Conservation (phyloP, 306 rosid species). For the Argentina anserina region DNA sequence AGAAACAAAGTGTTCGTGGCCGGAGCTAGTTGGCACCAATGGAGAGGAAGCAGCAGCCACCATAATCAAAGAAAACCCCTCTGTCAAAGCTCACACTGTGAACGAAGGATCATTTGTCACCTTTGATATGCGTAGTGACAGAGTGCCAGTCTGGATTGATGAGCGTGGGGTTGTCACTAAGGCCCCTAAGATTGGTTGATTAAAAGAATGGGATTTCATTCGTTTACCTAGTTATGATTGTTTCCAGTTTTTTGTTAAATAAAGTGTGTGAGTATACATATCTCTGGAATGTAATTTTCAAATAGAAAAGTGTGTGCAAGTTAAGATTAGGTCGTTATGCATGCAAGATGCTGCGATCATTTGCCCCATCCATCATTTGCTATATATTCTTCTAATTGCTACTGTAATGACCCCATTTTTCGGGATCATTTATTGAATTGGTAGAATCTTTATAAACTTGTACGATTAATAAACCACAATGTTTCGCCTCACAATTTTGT, state of each 20-base stretch:
- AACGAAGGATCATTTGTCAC: constrained; percentile 28
- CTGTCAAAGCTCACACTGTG: constrained; percentile 28
- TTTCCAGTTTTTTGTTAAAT: background rate
- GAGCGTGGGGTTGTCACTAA: constrained; percentile 20
- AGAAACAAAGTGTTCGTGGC: constrained; percentile 36
- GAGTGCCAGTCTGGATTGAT: constrained; percentile 47
- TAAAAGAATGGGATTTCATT: background rate
- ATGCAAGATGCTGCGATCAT: background rate
- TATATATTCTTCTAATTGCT: no score
- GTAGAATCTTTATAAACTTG: no score
- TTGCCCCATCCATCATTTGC: background rate
- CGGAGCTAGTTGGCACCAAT: constrained; percentile 42
- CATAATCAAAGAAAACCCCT: constrained; percentile 35
- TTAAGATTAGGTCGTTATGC: background rate
- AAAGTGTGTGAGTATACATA: no score
- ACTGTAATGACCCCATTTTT: no score
- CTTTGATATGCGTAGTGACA: constrained; percentile 37
- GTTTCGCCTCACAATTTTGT: no score
- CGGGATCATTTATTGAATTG: no score
- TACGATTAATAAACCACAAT: no score
- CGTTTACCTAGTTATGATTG: background rate
- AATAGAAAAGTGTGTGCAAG: background rate
- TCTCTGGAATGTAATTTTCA: background rate
- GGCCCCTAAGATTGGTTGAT: constrained; percentile 39
- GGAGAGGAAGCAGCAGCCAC: constrained; percentile 38